Base-by-base conservation (phyloP, 2,329 filamentous ascomycete species). In the Trichoderma afroharzianum region DNA sequence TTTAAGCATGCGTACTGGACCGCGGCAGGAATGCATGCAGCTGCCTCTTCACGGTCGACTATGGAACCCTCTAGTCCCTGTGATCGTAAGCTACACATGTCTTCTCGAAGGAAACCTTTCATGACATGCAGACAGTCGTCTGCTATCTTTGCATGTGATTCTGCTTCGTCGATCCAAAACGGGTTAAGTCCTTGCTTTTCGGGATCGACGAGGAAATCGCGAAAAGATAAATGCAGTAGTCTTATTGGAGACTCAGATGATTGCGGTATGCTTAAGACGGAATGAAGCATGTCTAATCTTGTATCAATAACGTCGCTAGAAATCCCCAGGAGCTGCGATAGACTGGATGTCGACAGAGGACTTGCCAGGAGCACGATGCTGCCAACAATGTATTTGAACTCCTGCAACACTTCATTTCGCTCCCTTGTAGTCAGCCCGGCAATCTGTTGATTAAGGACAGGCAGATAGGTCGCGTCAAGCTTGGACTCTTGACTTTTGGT, bases 201-300 rank as follows among this genome's bases (percentile, higher is more conserved):
- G 2, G 64, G 18, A 59, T 70, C 32, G 9, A 63, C 59, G 0
- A 63, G 36, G 9, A 63, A 63, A 4, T 70, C 67, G 6, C 67
- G 58, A n/a, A 70, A 70, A 5, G 68, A 70, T 4, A 70, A 15
- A 24, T 70, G 68, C 2, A 70, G 6, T 3, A 79, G 71, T 21
- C 76, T 75, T 3, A 83, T 64, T 0, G 81, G 79, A 6, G 57
- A 26, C 0, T 73, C 59, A 12, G 63, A 2, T 11, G 73, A 47
- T 5, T 70, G 58, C 1, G 80, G 79, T 3, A 83, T 71, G 36
- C 74, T 74, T 0, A 84, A 71, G 12, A 83, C 77, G 0, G 81
- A 80, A 72, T 82, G 79, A 18, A 83, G 78, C 7, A 71, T 33
- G 9, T 78, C 68, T 24, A 81, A 71, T 24, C 63, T 74, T 4